Percentiles rank a stretch among this genome's conserved stretches.
Evolutionary conservation across 192 early-diverging fungal species (phyloP).

Genomic region (Backusella parvicylindrica): DNA sequence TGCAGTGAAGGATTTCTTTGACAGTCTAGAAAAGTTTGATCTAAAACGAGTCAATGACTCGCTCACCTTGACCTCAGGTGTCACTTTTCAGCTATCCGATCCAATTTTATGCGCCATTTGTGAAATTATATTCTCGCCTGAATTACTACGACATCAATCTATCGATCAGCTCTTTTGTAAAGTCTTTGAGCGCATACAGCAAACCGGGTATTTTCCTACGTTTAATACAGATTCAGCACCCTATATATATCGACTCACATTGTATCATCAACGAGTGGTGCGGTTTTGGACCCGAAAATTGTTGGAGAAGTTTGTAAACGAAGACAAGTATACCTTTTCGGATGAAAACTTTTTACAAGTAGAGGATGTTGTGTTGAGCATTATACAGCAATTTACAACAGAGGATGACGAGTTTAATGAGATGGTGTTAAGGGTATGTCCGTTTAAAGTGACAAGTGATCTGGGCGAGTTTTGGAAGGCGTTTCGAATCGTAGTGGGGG

Average conservation of each 20-base stretch:
- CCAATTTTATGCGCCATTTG: constrained; percentile 15
- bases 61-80: background rate
- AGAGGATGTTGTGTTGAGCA: background rate
- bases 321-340: background rate
- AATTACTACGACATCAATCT: background rate
- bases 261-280: constrained; percentile 13
- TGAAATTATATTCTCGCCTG: constrained; percentile 18
- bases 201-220: background rate
- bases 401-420: background rate
- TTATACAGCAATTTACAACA: background rate
- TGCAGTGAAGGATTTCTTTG: constrained; percentile 21
- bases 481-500: constrained; percentile 2
- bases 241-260: constrained; percentile 9
- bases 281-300: constrained; percentile 25
- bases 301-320: constrained; percentile 15
- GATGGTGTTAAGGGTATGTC: background rate
- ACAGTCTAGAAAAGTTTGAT: constrained; percentile 10
- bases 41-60: background rate
- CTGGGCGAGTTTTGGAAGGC: constrained; percentile 26
- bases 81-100: background rate
- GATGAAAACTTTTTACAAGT: background rate
- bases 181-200: constrained; percentile 21
- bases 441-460: constrained; percentile 1
- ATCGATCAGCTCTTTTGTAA: constrained; percentile 8
- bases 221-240: background rate